Evolutionary conservation across 441 rosid genomes (phyloP).

Genomic region (Croton laevigatus): DNA sequence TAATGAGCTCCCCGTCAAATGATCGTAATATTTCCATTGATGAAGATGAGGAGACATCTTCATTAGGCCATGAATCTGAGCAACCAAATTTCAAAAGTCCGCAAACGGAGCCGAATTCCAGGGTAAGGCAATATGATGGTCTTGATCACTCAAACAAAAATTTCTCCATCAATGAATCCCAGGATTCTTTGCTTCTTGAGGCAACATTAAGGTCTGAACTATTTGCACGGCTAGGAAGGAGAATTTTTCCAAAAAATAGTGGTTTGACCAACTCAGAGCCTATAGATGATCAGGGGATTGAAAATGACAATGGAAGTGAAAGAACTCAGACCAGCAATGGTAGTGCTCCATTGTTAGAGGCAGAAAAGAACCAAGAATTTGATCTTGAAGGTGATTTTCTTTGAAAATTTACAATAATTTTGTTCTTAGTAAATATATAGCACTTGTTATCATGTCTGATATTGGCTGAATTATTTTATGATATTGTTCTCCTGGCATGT

Average conservation of each 20-base stretch:
- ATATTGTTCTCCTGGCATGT: neutral
- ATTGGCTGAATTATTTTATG: slow-evolving; percentile 1
- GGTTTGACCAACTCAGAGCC: slow-evolving; percentile 40
- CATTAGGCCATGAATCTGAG: slow-evolving; percentile 43
- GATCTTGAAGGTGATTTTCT: slow-evolving; percentile 50
- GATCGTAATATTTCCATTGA: slow-evolving; percentile 56
- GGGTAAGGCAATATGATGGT: slow-evolving; percentile 29
- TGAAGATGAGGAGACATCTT: slow-evolving; percentile 65
- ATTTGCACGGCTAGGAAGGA: slow-evolving; percentile 61
- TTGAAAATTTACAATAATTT: slow-evolving; percentile 9
- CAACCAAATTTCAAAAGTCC: slow-evolving; percentile 34
- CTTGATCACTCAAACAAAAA: slow-evolving; percentile 21
- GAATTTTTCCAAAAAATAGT: slow-evolving; percentile 44
- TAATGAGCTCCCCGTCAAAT: slow-evolving; percentile 52
- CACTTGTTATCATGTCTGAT: slow-evolving; percentile 1
- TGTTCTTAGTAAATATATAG: neutral
- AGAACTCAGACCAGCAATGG: slow-evolving; percentile 51
- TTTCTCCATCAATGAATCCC: slow-evolving; percentile 30
- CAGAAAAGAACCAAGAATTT: slow-evolving; percentile 38
- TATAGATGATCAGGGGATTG: slow-evolving; percentile 46
- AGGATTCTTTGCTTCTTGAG: slow-evolving; percentile 69
- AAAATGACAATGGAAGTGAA: slow-evolving; percentile 60
- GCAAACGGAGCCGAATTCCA: slow-evolving; percentile 34
- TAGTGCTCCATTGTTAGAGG: slow-evolving; percentile 42
- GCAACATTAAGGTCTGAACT: slow-evolving; percentile 82